Percentiles rank a stretch among this genome's conserved stretches.
Conservation (phyloP, 2,329 filamentous ascomycete genomes). For the Fusarium domesticum region DNA sequence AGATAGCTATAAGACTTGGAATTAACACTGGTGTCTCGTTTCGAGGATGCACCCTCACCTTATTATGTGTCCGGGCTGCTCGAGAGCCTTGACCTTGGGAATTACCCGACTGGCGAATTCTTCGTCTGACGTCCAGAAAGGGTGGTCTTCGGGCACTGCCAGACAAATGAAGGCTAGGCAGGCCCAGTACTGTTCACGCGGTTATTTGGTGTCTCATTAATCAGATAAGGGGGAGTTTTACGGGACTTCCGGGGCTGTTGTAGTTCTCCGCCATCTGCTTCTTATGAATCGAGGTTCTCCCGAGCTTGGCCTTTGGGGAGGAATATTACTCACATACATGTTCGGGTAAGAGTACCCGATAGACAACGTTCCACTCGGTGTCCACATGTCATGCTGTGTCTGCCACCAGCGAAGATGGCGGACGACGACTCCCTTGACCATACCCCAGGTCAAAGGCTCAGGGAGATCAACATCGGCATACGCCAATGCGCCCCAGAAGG, state of each 20-base stretch:
- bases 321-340: conserved; percentile 54
- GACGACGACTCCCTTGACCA: conserved; percentile 72
- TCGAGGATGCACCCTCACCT: conserved; percentile 35
- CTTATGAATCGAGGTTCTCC: conserved; percentile 14
- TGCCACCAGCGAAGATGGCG: conserved; percentile 79
- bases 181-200: conserved; percentile 64
- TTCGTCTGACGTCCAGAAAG: conserved; percentile 71
- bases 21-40: conserved; percentile 4
- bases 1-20: conserved; percentile 47
- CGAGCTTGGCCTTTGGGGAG: not conserved
- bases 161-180: conserved; percentile 75
- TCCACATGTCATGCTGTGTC: conserved; percentile 71
- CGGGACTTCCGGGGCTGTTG: conserved; percentile 68
- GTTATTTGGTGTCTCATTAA: conserved; percentile 24
- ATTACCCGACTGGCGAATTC: conserved; percentile 55
- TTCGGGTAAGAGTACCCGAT: conserved; percentile 78
- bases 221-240: conserved; percentile 29
- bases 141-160: conserved; percentile 64
- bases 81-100: conserved; percentile 58
- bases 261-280: conserved; percentile 73
- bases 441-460: conserved; percentile 70
- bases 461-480: conserved; percentile 74
- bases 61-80: conserved; percentile 71
- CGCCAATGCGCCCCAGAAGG: conserved; percentile 75
- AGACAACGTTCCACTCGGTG: conserved; percentile 68